Evolutionary conservation across 306 rosid species (phyloP), one percentile per base, ranked within the genome.

Genomic region (Crotalaria pallida): DNA sequence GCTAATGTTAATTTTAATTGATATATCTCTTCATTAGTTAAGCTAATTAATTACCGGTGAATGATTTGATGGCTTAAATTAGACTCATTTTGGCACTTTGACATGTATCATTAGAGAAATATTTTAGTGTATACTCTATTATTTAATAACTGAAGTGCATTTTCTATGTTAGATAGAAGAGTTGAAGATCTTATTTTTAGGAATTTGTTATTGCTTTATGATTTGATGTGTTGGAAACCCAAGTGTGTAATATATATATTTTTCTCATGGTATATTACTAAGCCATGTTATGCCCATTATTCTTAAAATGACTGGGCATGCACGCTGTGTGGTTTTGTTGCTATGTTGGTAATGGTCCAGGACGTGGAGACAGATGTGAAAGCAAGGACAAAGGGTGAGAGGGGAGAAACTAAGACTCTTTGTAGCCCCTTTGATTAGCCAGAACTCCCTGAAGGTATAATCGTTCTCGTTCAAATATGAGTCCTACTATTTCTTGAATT

Each of bases 341-440:
- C n/a, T n/a, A n/a, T n/a, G n/a, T n/a, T n/a, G n/a, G 31, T 51
- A 48, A 72, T 78, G 69, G 47, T 70, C 23, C 72, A 94, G 97
- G 92, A 75, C 17, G 97, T 94, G 21, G 99, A 94, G 76, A 88
- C 74, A 41, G 96, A 91, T 53, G 97, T 94, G 67, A 94, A 94
- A 83, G 81, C 89, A 38, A 84, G 88, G 71, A 94, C 99, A 24
- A 94, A 84, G 85, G 99, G 96, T 58, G 99, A 91, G 85, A 88
- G 74, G 75, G 97, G 97, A 75, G 97, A 96, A 51, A 88, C 95
- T 10, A 92, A 92, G 78, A 82, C 92, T 2, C 85, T 89, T 7
- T 94, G 99, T 62, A 84, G 92, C 13, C 99, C 97, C 19, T 91
- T 94, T 69, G 88, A 91, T 64, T 97, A 94, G 90, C 97, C 96